phyloP scores from a whole-genome alignment of 2,329 filamentous ascomycete species.

The Penicillium sp. region DNA sequence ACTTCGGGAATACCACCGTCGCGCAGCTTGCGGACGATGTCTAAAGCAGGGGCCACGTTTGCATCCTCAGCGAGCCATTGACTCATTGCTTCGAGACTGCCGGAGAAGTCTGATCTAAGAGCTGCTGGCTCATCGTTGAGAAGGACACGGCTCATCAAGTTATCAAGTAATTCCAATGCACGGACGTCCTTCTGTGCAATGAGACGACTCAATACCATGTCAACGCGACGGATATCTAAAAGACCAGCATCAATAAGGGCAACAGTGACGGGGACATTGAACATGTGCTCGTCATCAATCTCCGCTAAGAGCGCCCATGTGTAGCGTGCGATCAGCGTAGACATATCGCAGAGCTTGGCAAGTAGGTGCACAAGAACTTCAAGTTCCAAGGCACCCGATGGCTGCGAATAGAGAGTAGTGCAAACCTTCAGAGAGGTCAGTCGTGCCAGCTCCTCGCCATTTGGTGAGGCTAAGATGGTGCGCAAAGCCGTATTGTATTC shows the following conservation, averaged over 20 bases:
- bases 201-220: slow-evolving; percentile 70
- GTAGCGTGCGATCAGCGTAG: slow-evolving; percentile 56
- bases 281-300: slow-evolving; percentile 60
- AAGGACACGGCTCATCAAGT: slow-evolving; percentile 74
- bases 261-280: slow-evolving; percentile 62
- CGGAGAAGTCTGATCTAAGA: slow-evolving; percentile 81
- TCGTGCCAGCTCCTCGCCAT: slow-evolving; percentile 58
- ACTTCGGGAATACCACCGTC: slow-evolving; percentile 58
- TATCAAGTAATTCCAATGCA: slow-evolving; percentile 76
- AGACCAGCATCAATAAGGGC: slow-evolving; percentile 61
- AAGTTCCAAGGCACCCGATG: slow-evolving; percentile 57
- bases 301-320: slow-evolving; percentile 50
- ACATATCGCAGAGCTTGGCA: slow-evolving; percentile 61
- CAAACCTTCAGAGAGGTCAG: slow-evolving; percentile 58
- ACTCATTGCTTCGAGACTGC: slow-evolving; percentile 78
- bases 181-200: slow-evolving; percentile 69
- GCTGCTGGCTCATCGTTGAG: slow-evolving; percentile 75
- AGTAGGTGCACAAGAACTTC: slow-evolving; percentile 64
- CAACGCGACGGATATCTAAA: slow-evolving; percentile 64
- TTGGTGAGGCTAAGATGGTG: slow-evolving; percentile 53
- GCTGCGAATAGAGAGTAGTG: slow-evolving; percentile 56
- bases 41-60: slow-evolving; percentile 63
- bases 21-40: slow-evolving; percentile 67
- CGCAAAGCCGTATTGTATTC: slow-evolving; percentile 59
- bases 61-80: slow-evolving; percentile 77